These are phyloP conservation scores for Termitomyces sp. DNA, from an alignment of 768 basidiomycete genomes.

Conservation along the genomic window DNA sequence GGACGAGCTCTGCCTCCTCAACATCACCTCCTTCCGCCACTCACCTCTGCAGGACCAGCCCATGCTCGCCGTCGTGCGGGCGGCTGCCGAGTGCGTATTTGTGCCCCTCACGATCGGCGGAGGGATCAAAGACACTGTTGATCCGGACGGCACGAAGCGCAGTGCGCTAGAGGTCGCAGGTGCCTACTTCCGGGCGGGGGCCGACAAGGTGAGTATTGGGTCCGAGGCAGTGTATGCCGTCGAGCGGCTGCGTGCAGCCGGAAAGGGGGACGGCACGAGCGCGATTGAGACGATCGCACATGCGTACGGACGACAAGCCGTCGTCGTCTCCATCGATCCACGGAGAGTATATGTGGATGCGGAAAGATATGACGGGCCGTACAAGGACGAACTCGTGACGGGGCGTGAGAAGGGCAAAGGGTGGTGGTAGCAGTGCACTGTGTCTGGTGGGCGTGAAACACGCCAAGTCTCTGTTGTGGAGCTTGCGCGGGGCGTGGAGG, in stretches of 20 bases:
- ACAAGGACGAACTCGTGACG: conserved; percentile 55
- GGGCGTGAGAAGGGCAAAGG: conserved; percentile 56
- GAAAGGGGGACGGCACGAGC: conserved; percentile 63
- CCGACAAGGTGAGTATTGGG: conserved; percentile 98
- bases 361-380: conserved; percentile 61
- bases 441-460: conserved; percentile 84
- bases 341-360: conserved; percentile 76
- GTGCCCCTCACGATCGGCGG: conserved; percentile 99
- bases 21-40: conserved; percentile 98
- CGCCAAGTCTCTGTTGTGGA: conserved; percentile 85
- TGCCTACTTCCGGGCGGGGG: conserved; percentile 94
- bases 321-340: conserved; percentile 97
- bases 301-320: conserved; percentile 92
- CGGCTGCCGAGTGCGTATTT: conserved; percentile 84
- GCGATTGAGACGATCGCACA: conserved; percentile 91
- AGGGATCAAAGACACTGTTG: conserved; percentile 92
- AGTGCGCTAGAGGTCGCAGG: conserved; percentile 92
- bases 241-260: conserved; percentile 62
- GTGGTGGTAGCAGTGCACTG: conserved; percentile 99
- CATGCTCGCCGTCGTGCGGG: conserved; percentile 93
- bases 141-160: conserved; percentile 88
- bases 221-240: conserved; percentile 94
- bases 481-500: conserved; percentile 87
- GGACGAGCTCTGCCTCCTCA: conserved; percentile 95
- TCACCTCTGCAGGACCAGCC: conserved; percentile 96